Base-by-base conservation (phyloP, 495 filamentous ascomycete genomes). In the Aspergillus haitiensis region DNA sequence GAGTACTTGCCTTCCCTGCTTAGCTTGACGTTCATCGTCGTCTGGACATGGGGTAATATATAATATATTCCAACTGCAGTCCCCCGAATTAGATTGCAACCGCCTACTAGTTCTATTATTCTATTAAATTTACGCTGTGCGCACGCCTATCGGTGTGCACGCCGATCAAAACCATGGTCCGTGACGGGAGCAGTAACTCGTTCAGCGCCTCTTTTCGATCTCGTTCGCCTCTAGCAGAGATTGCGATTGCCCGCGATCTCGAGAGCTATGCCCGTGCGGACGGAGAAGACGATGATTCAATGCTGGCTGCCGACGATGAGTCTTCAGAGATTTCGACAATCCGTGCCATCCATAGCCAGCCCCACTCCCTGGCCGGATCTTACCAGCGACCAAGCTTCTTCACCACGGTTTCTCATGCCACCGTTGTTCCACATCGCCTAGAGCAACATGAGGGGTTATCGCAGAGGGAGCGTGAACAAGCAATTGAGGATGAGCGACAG, bases 401-500 rank as follows among this genome's bases (percentile, higher is more conserved):
- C 8, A 85, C 84, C 10, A 86, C 80, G 40, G 86, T 84, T 45
- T 84, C 79, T 18, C 66, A 78, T 73, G 69, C 74, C 66, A 72
- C 82, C 59, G 47, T 83, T 9, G 67, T 82, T 7, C 77, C 71
- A 7, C 69, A 65, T 64, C 69, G 40, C 3, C 67, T 75, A 1
- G 77, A 81, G 5, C 21, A 27, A 27, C 79, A 82, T 16, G 77
- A 83, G 15, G 72, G 72, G 3, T 68, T 90, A 42, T 84, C 82
- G 0, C 82, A 82, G 50, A 78, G 81, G 32, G 89, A 93, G 56
- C 79, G 80, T 12, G 77, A 84, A 45, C 77, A 82, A 42, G 85
- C 83, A n/a, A 81, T 87, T 16, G 75, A 83, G 27, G 89, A 92
- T 50, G 91, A 94, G 71, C 78, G 88, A 54, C 84, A 86, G 58